These are phyloP conservation scores for Aspergillus glaucus DNA, from an alignment of 2,329 filamentous ascomycete species.

Conservation along the genomic window DNA sequence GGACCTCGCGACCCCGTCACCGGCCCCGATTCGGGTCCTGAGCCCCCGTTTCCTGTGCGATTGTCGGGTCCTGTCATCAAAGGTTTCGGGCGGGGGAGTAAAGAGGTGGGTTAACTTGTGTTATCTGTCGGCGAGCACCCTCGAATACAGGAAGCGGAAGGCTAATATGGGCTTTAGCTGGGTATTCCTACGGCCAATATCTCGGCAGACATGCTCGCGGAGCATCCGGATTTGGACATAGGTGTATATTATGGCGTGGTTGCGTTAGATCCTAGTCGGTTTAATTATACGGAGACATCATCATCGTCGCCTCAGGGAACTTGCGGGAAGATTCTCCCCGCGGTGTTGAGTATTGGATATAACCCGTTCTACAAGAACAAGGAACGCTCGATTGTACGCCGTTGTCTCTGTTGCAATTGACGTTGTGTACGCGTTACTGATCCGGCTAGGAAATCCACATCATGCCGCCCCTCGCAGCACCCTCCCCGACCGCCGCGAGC, in stretches of 20 bases:
- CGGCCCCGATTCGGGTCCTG: constrained; percentile 67
- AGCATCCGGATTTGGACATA: constrained; percentile 53
- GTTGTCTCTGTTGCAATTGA: background rate
- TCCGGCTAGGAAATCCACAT: constrained; percentile 69
- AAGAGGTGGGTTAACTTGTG: constrained; percentile 56
- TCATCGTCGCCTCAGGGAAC: background rate
- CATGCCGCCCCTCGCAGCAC: constrained; percentile 60
- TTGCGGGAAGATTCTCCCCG: constrained; percentile 57
- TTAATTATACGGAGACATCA: constrained; percentile 15
- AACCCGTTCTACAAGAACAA: constrained; percentile 97
- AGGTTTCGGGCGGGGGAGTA: constrained; percentile 89
- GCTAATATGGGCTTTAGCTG: constrained; percentile 51
- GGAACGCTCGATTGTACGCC: constrained; percentile 62
- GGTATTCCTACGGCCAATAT: constrained; percentile 96
- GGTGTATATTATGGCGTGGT: constrained; percentile 96
- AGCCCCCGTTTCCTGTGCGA: constrained; percentile 71
- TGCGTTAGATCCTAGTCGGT: constrained; percentile 52
- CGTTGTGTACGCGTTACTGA: background rate
- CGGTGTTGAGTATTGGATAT: constrained; percentile 93
- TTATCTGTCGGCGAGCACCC: background rate
- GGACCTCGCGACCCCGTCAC: constrained; percentile 61
- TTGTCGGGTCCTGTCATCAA: constrained; percentile 84
- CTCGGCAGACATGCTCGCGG: constrained; percentile 61
- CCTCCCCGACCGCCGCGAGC: constrained; percentile 26
- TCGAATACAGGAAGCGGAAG: background rate